Percentiles rank a stretch among this genome's conserved stretches.
These are phyloP conservation scores for Ganoderma sinense DNA, from an alignment of 1,284 basidiomycete species.

Conservation along the genomic window DNA sequence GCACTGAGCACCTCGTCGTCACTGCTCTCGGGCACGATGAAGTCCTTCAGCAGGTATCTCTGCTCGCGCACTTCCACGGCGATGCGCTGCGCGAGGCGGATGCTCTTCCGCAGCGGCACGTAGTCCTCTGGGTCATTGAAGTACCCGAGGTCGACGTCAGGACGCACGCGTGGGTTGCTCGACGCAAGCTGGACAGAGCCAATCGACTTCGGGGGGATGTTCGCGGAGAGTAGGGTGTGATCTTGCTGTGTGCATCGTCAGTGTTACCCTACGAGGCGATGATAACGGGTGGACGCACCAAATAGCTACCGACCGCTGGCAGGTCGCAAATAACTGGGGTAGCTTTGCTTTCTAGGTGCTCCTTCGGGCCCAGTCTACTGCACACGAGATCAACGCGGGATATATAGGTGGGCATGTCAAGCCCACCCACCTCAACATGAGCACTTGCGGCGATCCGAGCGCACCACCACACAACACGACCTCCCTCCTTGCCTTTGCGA, in stretches of 20 bases:
- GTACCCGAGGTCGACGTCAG: slow-evolving; percentile 42
- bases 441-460: slow-evolving; percentile 41
- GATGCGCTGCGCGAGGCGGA: slow-evolving; percentile 38
- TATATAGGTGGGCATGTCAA: neutral
- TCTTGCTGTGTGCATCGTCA: no score
- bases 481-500: slow-evolving; percentile 37
- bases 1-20: slow-evolving; percentile 37
- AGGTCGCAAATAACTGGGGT: slow-evolving; percentile 41
- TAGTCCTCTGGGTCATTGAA: slow-evolving; percentile 38
- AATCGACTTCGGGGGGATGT: slow-evolving; percentile 42
- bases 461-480: slow-evolving; percentile 43
- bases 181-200: slow-evolving; percentile 44
- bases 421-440: slow-evolving; percentile 42
- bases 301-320: slow-evolving; percentile 41
- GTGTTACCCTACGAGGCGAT: no score
- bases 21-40: slow-evolving; percentile 36
- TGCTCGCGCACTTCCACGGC: slow-evolving; percentile 39
- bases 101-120: slow-evolving; percentile 32
- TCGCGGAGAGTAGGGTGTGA: slow-evolving; percentile 37
- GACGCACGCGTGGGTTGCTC: slow-evolving; percentile 40
- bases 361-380: slow-evolving; percentile 41
- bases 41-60: slow-evolving; percentile 42
- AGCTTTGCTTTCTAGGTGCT: slow-evolving; percentile 38
- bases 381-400: neutral
- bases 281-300: neutral